Conservation (phyloP, 345 rosid genomes). For the Brassica incana region DNA sequence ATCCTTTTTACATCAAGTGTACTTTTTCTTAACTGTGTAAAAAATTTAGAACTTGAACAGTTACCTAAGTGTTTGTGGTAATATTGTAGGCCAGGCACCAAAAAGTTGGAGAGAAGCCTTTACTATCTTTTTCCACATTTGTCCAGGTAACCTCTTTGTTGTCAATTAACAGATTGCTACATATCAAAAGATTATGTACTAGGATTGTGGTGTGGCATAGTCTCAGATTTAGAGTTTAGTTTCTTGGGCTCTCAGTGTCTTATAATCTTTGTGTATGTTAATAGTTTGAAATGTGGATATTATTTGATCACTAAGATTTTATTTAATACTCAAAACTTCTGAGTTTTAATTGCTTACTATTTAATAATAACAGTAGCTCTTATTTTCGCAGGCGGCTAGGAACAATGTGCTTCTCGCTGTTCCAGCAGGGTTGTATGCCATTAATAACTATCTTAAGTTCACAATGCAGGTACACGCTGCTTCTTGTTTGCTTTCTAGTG, state of each 20-base stretch:
- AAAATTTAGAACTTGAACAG: too few relatives aligned
- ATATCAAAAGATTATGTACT: background rate
- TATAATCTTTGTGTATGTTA: background rate
- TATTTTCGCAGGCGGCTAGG: slow-evolving; percentile 79
- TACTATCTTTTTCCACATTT: slow-evolving; percentile 79
- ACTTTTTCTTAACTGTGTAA: too few relatives aligned
- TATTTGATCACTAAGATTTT: background rate
- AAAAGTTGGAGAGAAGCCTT: slow-evolving; percentile 91
- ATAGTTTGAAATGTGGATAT: background rate
- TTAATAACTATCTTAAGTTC: slow-evolving; percentile 94
- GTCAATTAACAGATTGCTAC: background rate
- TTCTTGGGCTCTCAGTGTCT: slow-evolving; percentile 11
- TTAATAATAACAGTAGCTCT: slow-evolving; percentile 2
- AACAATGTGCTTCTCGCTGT: slow-evolving; percentile 91
- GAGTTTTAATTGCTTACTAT: background rate
- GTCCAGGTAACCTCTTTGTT: slow-evolving; percentile 55
- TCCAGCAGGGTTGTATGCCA: slow-evolving; percentile 88
- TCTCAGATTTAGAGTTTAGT: background rate
- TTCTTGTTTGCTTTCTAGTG: slow-evolving; percentile 17
- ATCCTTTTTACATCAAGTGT: too few relatives aligned
- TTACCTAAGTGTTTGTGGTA: slow-evolving; percentile 20
- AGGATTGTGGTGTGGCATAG: slow-evolving; percentile 20
- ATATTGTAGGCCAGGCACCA: slow-evolving; percentile 73
- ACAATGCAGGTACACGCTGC: slow-evolving; percentile 79
- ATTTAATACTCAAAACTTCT: background rate